Conservation (phyloP, 2,329 filamentous ascomycete genomes). For the Huntiella omanensis region DNA sequence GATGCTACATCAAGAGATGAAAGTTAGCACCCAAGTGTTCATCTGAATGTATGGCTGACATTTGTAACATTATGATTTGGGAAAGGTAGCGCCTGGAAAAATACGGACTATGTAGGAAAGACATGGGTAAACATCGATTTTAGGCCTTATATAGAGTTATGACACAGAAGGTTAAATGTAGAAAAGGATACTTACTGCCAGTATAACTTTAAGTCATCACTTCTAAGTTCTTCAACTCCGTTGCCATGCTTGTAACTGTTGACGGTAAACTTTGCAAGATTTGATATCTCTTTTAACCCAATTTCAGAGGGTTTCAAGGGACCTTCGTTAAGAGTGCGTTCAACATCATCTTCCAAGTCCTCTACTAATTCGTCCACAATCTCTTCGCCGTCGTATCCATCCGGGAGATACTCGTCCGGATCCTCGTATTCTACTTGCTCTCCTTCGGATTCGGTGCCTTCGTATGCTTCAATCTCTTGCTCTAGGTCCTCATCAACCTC, state of each 20-base stretch:
- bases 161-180: no score
- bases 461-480: constrained; percentile 9
- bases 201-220: constrained; percentile 52
- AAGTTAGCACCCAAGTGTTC: no score
- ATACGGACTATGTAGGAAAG: no score
- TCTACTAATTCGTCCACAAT: constrained; percentile 16
- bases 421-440: constrained; percentile 16
- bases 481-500: constrained; percentile 1
- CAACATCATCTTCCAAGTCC: constrained; percentile 16
- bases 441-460: constrained; percentile 14
- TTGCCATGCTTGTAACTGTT: constrained; percentile 67
- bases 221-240: constrained; percentile 56
- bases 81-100: no score
- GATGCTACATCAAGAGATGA: no score
- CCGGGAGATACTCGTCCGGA: constrained; percentile 13
- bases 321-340: constrained; percentile 17
- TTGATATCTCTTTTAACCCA: constrained; percentile 66
- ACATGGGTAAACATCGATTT: no score
- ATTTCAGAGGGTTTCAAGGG: constrained; percentile 29
- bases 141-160: no score
- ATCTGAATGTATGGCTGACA: no score
- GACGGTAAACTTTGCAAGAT: constrained; percentile 66
- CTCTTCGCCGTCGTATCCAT: constrained; percentile 14
- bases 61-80: no score
- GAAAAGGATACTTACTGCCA: constrained; percentile 45